These are phyloP conservation scores for Myriangium duriaei DNA, from an alignment of 2,329 filamentous ascomycete genomes.

Conservation along the genomic window DNA sequence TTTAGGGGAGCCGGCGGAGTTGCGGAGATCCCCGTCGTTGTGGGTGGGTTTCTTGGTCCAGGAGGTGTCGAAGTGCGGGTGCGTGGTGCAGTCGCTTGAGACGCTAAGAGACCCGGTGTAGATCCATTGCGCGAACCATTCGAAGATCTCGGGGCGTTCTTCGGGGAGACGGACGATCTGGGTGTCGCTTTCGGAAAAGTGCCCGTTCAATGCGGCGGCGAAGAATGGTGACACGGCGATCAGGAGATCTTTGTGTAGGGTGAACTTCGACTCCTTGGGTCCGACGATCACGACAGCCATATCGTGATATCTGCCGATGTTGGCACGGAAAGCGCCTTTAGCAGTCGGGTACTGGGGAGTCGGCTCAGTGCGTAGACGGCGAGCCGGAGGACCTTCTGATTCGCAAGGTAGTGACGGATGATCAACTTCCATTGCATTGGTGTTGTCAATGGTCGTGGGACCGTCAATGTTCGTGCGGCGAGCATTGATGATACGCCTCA, in stretches of 20 bases:
- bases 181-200: conserved; percentile 33
- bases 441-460: no score
- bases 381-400: background rate
- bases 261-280: conserved; percentile 25
- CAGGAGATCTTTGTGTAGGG: conserved; percentile 37
- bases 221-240: conserved; percentile 38
- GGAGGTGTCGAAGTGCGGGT: conserved; percentile 1
- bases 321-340: conserved; percentile 20
- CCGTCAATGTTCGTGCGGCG: no score
- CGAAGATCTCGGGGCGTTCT: conserved; percentile 33
- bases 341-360: conserved; percentile 10
- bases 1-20: conserved; percentile 34
- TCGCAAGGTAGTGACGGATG: background rate
- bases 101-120: conserved; percentile 31
- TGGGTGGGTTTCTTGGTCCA: conserved; percentile 10
- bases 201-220: conserved; percentile 35
- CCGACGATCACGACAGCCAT: conserved; percentile 30
- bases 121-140: conserved; percentile 40
- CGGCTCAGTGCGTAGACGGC: conserved; percentile 8
- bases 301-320: conserved; percentile 27
- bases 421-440: background rate
- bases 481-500: no score
- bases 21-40: conserved; percentile 27
- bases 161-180: conserved; percentile 33
- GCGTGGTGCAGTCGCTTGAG: conserved; percentile 4